Conservation (phyloP, 1,284 basidiomycete species). For the Leccinum fuscescens region DNA sequence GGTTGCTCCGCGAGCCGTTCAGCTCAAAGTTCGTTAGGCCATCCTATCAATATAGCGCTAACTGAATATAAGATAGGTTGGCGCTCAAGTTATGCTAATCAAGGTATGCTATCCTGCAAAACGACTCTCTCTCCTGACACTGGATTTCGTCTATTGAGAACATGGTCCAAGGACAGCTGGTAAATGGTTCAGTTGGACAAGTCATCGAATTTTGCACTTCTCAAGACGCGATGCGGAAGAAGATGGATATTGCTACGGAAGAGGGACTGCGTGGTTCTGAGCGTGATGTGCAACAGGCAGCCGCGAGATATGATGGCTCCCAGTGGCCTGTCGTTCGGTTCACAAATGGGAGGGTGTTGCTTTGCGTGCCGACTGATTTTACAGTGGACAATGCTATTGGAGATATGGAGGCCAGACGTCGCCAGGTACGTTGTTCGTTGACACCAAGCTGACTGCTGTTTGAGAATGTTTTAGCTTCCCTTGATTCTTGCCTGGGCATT, state of each 20-base stretch:
- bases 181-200: conserved; percentile 88
- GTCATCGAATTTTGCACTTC: conserved; percentile 65
- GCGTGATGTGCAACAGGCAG: conserved; percentile 15
- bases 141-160: conserved; percentile 39
- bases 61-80: conserved; percentile 25
- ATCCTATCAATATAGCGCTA: neutral
- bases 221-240: conserved; percentile 44
- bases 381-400: conserved; percentile 56
- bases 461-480: conserved; percentile 53
- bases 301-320: conserved; percentile 29
- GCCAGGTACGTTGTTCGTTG: conserved; percentile 41
- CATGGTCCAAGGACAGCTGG: conserved; percentile 56
- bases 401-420: conserved; percentile 49
- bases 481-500: conserved; percentile 80
- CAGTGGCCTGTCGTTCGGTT: conserved; percentile 61
- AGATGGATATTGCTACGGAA: conserved; percentile 40
- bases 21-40: conserved; percentile 26
- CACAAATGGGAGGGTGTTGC: conserved; percentile 40
- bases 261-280: conserved; percentile 33
- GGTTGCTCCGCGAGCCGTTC: conserved; percentile 23
- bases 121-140: neutral
- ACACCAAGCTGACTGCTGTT: neutral
- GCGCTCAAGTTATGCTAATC: conserved; percentile 72
- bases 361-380: conserved; percentile 55
- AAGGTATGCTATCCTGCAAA: conserved; percentile 41